Conservation (phyloP, 163 green algal genomes). For the Volvox carteri region DNA sequence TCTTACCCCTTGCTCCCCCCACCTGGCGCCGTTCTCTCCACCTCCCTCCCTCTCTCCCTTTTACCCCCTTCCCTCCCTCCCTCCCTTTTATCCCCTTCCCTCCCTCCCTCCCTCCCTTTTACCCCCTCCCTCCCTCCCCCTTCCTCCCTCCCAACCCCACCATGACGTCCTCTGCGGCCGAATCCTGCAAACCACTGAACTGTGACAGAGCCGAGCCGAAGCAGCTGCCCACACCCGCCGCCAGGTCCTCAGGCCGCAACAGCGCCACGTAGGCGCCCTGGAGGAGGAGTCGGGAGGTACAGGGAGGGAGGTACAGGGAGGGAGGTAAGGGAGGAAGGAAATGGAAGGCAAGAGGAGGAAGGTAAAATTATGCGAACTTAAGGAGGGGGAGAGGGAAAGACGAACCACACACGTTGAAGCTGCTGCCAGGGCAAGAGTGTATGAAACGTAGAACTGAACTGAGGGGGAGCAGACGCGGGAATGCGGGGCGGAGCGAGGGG, state of each 20-base stretch:
- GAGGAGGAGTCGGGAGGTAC: not conserved
- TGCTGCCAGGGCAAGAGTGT: too few relatives aligned
- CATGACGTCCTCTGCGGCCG: constrained; percentile 46
- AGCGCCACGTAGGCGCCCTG: constrained; percentile 50
- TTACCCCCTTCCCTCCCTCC: not conserved
- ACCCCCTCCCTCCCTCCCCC: not conserved
- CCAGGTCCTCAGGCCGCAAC: constrained; percentile 43
- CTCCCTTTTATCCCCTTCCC: not conserved
- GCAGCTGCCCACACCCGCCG: constrained; percentile 26
- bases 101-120: not conserved
- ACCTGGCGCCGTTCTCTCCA: not conserved
- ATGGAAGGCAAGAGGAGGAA: too few relatives aligned
- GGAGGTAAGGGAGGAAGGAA: too few relatives aligned
- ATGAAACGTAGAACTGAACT: too few relatives aligned
- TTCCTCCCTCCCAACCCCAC: not conserved
- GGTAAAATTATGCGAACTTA: too few relatives aligned
- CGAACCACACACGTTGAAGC: not conserved
- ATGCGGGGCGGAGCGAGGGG: too few relatives aligned
- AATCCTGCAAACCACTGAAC: constrained; percentile 11
- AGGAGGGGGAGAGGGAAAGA: not conserved
- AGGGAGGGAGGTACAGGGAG: not conserved
- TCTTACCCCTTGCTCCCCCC: not conserved
- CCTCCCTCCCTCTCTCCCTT: not conserved
- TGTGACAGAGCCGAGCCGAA: constrained; percentile 33
- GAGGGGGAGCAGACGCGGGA: too few relatives aligned